Percentiles rank a stretch among this genome's conserved stretches.
phyloP scores from a whole-genome alignment of 768 basidiomycete genomes.

The Rhodotorula kratochvilovae region DNA sequence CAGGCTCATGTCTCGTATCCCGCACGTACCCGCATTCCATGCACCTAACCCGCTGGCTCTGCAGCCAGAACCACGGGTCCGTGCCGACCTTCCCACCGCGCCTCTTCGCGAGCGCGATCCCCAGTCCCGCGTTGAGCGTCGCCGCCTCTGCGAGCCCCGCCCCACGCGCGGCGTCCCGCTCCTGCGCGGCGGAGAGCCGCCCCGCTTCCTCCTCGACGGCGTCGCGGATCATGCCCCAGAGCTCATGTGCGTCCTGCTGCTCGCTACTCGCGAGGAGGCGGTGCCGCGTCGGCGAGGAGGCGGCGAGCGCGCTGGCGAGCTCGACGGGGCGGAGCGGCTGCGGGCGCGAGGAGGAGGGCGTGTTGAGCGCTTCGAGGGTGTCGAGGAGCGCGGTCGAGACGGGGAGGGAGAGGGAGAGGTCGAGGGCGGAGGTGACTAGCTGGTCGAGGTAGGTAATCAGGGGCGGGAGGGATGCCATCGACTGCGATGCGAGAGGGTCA shows the following conservation, averaged over 20 bases:
- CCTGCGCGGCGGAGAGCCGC: slow-evolving; percentile 56
- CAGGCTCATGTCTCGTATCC: slow-evolving; percentile 76
- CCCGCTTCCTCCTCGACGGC: slow-evolving; percentile 78
- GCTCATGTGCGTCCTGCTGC: slow-evolving; percentile 96
- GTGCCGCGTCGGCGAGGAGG: slow-evolving; percentile 15
- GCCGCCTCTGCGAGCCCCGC: slow-evolving; percentile 1
- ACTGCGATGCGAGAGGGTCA: slow-evolving; percentile 51
- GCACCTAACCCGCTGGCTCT: slow-evolving; percentile 83
- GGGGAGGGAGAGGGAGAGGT: slow-evolving; percentile 7
- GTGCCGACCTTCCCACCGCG: slow-evolving; percentile 45
- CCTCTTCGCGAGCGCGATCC: neutral
- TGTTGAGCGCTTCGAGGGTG: slow-evolving; percentile 47
- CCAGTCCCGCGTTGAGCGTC: neutral
- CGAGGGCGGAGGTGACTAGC: slow-evolving; percentile 27
- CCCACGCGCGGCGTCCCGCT: slow-evolving; percentile 28
- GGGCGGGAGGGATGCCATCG: slow-evolving; percentile 78
- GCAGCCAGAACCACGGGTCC: slow-evolving; percentile 81
- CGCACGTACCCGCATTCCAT: slow-evolving; percentile 77
- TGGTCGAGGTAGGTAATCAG: slow-evolving; percentile 71
- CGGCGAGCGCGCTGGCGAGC: slow-evolving; percentile 37
- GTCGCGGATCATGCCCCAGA: slow-evolving; percentile 90
- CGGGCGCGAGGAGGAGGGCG: slow-evolving; percentile 41
- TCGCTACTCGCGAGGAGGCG: slow-evolving; percentile 56
- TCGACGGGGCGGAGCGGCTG: slow-evolving; percentile 28
- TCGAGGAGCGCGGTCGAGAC: slow-evolving; percentile 22